phyloP scores from a whole-genome alignment of 2,329 filamentous ascomycete genomes.

The Trichoderma brevicompactum region DNA sequence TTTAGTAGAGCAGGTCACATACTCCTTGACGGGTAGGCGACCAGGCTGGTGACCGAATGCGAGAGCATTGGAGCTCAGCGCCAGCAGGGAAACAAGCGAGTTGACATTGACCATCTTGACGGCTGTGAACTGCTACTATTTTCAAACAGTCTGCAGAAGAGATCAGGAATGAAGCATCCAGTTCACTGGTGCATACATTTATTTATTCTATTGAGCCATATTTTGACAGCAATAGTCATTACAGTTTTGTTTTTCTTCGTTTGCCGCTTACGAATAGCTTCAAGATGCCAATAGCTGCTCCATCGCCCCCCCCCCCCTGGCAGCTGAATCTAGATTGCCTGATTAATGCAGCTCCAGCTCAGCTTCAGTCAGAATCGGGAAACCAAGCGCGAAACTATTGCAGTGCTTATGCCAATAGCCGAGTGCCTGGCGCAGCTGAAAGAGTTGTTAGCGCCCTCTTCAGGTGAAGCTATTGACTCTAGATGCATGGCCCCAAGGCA shows the following conservation, averaged over 20 bases:
- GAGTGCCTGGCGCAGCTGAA: conserved; percentile 11
- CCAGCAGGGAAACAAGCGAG: conserved; percentile 20
- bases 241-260: background rate
- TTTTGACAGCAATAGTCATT: background rate
- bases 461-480: conserved; percentile 23
- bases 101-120: conserved; percentile 25
- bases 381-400: conserved; percentile 17
- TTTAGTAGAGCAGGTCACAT: conserved; percentile 10
- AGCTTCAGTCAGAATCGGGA: conserved; percentile 1
- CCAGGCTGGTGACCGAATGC: conserved; percentile 1
- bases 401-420: conserved; percentile 22
- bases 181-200: background rate
- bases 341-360: background rate
- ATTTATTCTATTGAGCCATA: background rate
- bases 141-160: background rate
- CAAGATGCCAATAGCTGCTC: background rate
- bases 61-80: conserved; percentile 10
- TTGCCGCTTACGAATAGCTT: background rate
- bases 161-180: background rate
- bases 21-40: background rate
- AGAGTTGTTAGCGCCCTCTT: conserved; percentile 13
- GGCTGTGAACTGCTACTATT: background rate
- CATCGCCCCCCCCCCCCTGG: background rate
- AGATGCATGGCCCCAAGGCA: background rate
- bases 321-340: conserved; percentile 6